Percentiles rank a stretch among this genome's conserved stretches.
These are phyloP conservation scores for Talaromyces sp. DNA, from an alignment of 2,329 filamentous ascomycete genomes.

Conservation along the genomic window DNA sequence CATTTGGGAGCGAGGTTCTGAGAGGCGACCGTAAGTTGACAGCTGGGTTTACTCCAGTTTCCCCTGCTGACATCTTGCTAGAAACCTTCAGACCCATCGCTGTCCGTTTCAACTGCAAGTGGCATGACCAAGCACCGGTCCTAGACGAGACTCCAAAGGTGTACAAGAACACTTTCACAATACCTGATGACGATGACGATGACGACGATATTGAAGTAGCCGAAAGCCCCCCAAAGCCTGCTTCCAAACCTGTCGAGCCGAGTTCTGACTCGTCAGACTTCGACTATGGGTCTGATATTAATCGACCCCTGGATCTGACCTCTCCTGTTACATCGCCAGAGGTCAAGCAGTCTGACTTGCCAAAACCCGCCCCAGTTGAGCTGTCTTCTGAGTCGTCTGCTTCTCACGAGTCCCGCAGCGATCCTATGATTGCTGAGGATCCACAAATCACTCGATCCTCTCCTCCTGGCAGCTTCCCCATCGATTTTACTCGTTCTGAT, in stretches of 20 bases:
- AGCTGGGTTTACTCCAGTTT: neutral
- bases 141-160: conserved; percentile 6
- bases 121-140: conserved; percentile 4
- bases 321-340: conserved; percentile 21
- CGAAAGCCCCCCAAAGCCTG: neutral
- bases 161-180: conserved; percentile 34
- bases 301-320: conserved; percentile 16
- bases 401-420: neutral
- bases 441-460: conserved; percentile 1
- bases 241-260: neutral
- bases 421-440: neutral
- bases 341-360: conserved; percentile 11
- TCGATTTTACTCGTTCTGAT: conserved; percentile 3
- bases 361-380: neutral
- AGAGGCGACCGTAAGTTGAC: conserved; percentile 38
- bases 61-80: conserved; percentile 11
- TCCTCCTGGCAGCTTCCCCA: conserved; percentile 6
- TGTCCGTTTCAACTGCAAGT: conserved; percentile 10
- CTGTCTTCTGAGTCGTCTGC: neutral
- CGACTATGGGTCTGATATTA: conserved; percentile 17
- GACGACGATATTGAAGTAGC: conserved; percentile 1
- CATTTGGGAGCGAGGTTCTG: conserved; percentile 47
- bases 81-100: conserved; percentile 11
- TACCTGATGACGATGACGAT: conserved; percentile 36
- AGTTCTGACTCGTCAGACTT: conserved; percentile 14